These are phyloP conservation scores for Casuarina equisetifolia DNA, from an alignment of 306 rosid species.

Conservation along the genomic window DNA sequence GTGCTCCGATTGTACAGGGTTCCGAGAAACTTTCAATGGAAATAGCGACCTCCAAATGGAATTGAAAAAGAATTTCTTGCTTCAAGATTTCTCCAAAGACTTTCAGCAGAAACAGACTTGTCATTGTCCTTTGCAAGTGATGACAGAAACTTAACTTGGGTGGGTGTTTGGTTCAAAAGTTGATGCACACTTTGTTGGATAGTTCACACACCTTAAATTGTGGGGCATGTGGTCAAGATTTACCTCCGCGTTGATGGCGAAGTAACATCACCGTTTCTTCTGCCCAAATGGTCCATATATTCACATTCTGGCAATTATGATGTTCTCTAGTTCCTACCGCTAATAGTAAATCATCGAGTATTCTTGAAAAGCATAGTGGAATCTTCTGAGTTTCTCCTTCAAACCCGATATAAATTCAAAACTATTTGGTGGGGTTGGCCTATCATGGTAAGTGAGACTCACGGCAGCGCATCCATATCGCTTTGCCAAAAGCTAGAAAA, in stretches of 20 bases:
- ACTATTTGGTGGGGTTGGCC: neutral
- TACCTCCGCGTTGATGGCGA: neutral
- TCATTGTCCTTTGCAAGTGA: neutral
- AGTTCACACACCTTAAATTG: neutral
- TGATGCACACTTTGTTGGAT: neutral
- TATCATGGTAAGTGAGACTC: neutral
- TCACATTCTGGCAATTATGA: neutral
- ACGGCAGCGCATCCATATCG: constrained; percentile 26
- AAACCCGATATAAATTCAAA: neutral
- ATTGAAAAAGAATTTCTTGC: neutral
- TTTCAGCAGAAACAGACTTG: neutral
- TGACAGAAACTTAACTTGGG: neutral
- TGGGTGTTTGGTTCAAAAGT: constrained; percentile 3
- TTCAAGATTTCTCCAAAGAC: constrained; percentile 2
- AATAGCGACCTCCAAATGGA: neutral
- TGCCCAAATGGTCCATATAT: neutral
- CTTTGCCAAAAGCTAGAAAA: constrained; percentile 38
- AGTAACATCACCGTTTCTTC: neutral
- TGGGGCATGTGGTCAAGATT: neutral
- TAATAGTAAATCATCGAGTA: neutral
- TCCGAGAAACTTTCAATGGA: neutral
- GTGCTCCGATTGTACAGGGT: neutral
- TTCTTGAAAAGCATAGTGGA: neutral
- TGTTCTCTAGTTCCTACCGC: neutral
- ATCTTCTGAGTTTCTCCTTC: constrained; percentile 10